phyloP scores from a whole-genome alignment of 2,329 filamentous ascomycete genomes.

The Beauveria rudraprayagi region DNA sequence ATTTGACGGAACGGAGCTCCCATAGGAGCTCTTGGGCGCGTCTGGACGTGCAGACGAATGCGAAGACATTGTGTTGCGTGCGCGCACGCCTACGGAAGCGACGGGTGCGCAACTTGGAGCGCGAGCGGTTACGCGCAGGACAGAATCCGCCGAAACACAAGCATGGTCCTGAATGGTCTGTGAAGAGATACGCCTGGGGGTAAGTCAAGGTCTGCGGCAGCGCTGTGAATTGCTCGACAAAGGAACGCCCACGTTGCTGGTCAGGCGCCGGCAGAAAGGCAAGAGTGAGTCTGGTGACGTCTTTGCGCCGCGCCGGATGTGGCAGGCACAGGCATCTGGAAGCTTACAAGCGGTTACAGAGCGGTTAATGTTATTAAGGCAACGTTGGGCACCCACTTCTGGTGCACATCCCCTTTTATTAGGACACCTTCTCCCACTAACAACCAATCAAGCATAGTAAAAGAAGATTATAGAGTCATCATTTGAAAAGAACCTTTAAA shows the following conservation, averaged over 20 bases:
- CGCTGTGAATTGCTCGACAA: not conserved
- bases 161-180: not conserved
- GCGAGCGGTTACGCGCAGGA: not conserved
- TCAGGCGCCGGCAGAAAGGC: not conserved
- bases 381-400: no score
- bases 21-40: not conserved
- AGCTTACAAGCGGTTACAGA: no score
- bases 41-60: not conserved
- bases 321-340: not conserved
- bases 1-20: slow-evolving; percentile 3
- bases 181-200: not conserved
- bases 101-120: not conserved
- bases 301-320: not conserved
- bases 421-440: no score
- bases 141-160: not conserved
- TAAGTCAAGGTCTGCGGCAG: not conserved
- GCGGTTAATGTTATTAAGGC: no score
- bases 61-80: not conserved
- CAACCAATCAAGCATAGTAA: no score
- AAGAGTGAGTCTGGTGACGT: slow-evolving; percentile 3
- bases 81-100: not conserved
- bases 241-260: not conserved
- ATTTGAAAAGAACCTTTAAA: no score
- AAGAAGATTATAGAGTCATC: not conserved
- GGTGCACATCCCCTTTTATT: no score